Evolutionary conservation across 768 basidiomycete genomes (phyloP), one percentile per base, ranked within the genome.

Genomic region (Galerina marginata): DNA sequence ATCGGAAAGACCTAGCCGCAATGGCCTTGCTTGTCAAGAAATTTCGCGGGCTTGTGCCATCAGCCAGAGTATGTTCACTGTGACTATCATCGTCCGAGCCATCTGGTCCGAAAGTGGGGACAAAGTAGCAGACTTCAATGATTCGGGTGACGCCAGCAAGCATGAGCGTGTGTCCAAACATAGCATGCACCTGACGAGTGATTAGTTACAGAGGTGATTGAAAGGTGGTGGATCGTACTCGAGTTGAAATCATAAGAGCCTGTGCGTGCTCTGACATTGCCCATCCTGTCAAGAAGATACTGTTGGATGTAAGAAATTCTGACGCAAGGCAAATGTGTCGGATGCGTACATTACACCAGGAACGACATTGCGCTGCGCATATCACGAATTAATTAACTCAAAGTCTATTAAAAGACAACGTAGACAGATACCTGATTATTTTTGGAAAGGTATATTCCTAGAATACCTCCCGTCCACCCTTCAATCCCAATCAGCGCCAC

Each of bases 401-500:
- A 60, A 25, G 26, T 61, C 61, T 6, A 43, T 20, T 43, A 11
- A 36, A 59, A 46, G 29, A 11, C 42, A 16, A 25, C 25, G 7
- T 3, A 33, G 20, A 26, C 25, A 68, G 81, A 55, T 61, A 87
- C 90, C 75, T 90, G 90, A 64, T 92, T 91, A 59, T 89, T 89
- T 56, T 91, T 81, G 2, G 91, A 81, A 11, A 96, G 82, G 70
- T 88, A 89, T 52, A 97, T 89, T 2, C 95, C 96, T 4, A 98
- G 78, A n/a, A 88, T 77, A 16, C 96, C 96, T 55, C 96, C 96
- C 14, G 90, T 83, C 93, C 93, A 96, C 96, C 94, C 90, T 91
- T 60, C 42, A 46, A 36, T 4, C 16, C 14, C 56, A 46, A 38
- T 36, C 44, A 38, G 40, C 44, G 33, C n/a, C 2, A 54, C 23